Conservation (phyloP, 1,284 basidiomycete genomes). For the Cutaneotrichosporon sp. region DNA sequence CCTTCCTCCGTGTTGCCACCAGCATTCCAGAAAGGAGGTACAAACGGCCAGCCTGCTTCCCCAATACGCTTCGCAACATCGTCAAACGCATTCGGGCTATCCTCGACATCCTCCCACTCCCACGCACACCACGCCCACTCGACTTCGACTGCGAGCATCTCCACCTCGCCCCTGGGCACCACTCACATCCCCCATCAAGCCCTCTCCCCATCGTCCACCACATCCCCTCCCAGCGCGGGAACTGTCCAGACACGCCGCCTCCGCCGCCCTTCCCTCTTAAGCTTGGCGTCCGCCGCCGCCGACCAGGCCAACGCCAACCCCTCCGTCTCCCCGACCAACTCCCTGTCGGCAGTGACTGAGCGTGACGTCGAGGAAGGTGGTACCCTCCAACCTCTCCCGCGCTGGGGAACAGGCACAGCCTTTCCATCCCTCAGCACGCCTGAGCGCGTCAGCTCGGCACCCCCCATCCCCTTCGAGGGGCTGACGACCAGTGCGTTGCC, state of each 20-base stretch:
- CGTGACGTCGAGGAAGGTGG: neutral
- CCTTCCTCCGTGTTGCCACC: constrained; percentile 9
- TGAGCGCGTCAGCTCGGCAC: constrained; percentile 34
- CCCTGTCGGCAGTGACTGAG: neutral
- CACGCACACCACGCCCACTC: neutral
- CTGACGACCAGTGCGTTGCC: constrained; percentile 40
- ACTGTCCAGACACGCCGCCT: constrained; percentile 22
- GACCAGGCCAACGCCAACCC: neutral
- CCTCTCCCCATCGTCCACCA: constrained; percentile 8
- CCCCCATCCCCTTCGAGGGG: constrained; percentile 38
- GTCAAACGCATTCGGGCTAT: constrained; percentile 45
- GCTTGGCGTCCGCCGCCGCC: constrained; percentile 7
- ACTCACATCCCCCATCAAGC: neutral
- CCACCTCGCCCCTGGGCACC: neutral
- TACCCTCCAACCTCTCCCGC: constrained; percentile 20
- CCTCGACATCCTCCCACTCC: neutral
- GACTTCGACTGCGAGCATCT: neutral
- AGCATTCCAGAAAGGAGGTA: neutral
- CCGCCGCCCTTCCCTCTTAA: constrained; percentile 42
- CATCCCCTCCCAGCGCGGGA: constrained; percentile 10
- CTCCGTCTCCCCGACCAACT: neutral
- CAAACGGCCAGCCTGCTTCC: neutral
- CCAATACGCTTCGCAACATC: constrained; percentile 35
- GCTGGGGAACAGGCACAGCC: constrained; percentile 25
- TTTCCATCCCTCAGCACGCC: constrained; percentile 23